phyloP scores from a whole-genome alignment of 345 rosid species.

The Nasturtium officinale region DNA sequence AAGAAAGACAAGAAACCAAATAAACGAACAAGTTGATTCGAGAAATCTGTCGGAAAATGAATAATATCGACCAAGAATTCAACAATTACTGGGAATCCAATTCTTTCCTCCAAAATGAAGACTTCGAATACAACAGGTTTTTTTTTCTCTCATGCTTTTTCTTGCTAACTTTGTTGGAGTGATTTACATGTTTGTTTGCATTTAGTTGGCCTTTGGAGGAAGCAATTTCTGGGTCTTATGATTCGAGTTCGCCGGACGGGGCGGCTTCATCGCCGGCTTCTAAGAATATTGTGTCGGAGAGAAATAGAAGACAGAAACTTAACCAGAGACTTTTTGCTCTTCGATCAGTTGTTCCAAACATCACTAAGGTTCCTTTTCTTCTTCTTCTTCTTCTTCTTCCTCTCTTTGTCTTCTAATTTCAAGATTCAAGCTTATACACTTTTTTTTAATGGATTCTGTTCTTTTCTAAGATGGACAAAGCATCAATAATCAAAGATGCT shows the following conservation, averaged over 20 bases:
- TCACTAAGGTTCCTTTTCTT: slow-evolving; percentile 62
- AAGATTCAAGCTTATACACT: neutral
- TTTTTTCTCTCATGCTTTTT: neutral
- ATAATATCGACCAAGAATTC: slow-evolving; percentile 55
- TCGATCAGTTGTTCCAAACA: slow-evolving; percentile 92
- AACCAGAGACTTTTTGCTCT: slow-evolving; percentile 89
- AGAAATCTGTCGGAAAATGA: slow-evolving; percentile 30
- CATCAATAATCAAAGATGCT: slow-evolving; percentile 96
- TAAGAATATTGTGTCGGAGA: slow-evolving; percentile 86
- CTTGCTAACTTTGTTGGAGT: neutral
- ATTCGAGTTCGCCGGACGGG: slow-evolving; percentile 96
- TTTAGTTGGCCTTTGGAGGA: slow-evolving; percentile 61
- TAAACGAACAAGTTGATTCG: neutral
- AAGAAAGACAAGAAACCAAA: slow-evolving; percentile 17
- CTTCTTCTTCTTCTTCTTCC: neutral
- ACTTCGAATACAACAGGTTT: slow-evolving; percentile 55
- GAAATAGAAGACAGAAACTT: slow-evolving; percentile 87
- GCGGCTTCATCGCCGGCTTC: slow-evolving; percentile 75
- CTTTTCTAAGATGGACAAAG: slow-evolving; percentile 89
- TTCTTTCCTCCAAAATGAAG: slow-evolving; percentile 62
- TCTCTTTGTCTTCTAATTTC: neutral
- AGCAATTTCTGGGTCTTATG: slow-evolving; percentile 64
- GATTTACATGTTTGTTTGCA: slow-evolving; percentile 6
- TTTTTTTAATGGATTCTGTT: neutral
- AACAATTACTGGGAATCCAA: slow-evolving; percentile 66